These are phyloP conservation scores for Pelagophyceae sp. DNA, from an alignment of 352 stramenopile species.

Conservation along the genomic window DNA sequence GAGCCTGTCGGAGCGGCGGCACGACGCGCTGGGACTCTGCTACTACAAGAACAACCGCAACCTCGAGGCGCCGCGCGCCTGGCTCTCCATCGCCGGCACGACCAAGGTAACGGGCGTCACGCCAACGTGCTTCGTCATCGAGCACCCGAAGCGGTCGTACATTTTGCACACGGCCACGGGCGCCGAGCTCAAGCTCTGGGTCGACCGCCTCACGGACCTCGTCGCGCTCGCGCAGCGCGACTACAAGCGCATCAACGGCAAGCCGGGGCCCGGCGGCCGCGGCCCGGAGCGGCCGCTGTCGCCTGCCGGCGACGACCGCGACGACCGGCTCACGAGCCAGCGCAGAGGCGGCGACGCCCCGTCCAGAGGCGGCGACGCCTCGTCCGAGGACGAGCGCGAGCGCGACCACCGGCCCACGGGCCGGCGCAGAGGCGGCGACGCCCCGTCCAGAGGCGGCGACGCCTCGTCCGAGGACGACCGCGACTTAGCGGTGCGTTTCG, in stretches of 20 bases:
- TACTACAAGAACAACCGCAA: neutral
- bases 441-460: too few relatives aligned
- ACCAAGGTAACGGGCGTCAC: neutral
- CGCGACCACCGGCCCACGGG: neutral
- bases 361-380: too few relatives aligned
- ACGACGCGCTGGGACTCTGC: neutral
- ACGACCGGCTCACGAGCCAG: too few relatives aligned
- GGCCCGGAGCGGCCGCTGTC: too few relatives aligned
- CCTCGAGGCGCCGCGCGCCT: neutral
- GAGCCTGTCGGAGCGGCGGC: neutral
- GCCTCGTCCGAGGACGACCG: too few relatives aligned
- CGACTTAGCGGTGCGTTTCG: too few relatives aligned
- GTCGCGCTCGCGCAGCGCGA: neutral
- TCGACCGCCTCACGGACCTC: neutral
- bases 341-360: too few relatives aligned
- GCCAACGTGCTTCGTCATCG: constrained; percentile 16
- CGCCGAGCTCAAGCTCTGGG: neutral
- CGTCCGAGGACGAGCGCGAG: neutral
- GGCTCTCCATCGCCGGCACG: neutral
- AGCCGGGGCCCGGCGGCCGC: neutral
- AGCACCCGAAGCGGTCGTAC: constrained; percentile 10
- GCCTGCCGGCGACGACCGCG: too few relatives aligned
- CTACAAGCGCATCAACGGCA: neutral
- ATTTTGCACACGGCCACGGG: neutral
- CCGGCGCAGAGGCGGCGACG: too few relatives aligned